phyloP scores from a whole-genome alignment of 2,329 filamentous ascomycete species.

The Penicillium sp. region DNA sequence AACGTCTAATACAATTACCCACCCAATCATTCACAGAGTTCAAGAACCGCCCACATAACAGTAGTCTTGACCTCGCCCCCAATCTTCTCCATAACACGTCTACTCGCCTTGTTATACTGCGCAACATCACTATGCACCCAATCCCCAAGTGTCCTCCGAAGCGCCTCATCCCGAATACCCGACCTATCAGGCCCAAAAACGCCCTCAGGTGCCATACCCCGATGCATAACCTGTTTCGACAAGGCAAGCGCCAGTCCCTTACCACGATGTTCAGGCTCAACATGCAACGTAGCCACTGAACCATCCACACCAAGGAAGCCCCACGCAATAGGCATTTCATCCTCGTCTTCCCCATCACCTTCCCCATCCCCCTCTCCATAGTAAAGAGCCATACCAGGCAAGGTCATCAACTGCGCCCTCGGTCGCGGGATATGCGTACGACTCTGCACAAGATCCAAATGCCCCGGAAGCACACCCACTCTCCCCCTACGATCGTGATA shows the following conservation, averaged over 20 bases:
- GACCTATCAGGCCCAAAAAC: slow-evolving; percentile 16
- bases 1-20: background rate
- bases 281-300: slow-evolving; percentile 37
- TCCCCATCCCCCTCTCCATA: background rate
- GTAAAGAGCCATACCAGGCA: slow-evolving; percentile 38
- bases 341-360: background rate
- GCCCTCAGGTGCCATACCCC: slow-evolving; percentile 22
- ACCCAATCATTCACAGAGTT: slow-evolving; percentile 21
- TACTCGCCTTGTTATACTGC: slow-evolving; percentile 34
- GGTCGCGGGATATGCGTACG: slow-evolving; percentile 40
- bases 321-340: slow-evolving; percentile 39
- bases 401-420: slow-evolving; percentile 26
- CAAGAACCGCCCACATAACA: slow-evolving; percentile 38
- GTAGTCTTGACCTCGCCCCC: slow-evolving; percentile 36
- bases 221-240: slow-evolving; percentile 32
- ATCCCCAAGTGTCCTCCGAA: slow-evolving; percentile 8
- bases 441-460: slow-evolving; percentile 38
- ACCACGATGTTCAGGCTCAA: slow-evolving; percentile 41
- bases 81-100: slow-evolving; percentile 44
- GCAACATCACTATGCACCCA: slow-evolving; percentile 42
- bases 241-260: slow-evolving; percentile 34
- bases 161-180: slow-evolving; percentile 4
- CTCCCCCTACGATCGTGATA: slow-evolving; percentile 27
- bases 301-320: slow-evolving; percentile 39
- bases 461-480: slow-evolving; percentile 25